Evolutionary conservation across 73 alveolate genomes (phyloP).

Genomic region (Paramecium octaurelia): DNA sequence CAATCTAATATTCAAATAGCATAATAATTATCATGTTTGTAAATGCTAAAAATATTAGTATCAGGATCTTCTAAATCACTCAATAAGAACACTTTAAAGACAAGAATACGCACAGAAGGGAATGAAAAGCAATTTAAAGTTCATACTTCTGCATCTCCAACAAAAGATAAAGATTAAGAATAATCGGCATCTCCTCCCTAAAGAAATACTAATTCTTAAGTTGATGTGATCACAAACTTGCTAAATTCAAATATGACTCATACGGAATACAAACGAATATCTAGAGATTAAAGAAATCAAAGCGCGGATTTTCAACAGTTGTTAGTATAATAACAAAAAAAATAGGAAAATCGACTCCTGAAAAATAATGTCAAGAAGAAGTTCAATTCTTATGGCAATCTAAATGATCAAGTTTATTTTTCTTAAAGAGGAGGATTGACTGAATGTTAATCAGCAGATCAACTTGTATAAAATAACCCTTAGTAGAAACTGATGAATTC

Average conservation of each 20-base stretch:
- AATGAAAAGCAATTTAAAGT: not conserved
- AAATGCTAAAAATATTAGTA: not conserved
- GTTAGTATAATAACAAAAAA: not conserved
- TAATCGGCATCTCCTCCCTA: not conserved
- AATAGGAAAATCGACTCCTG: not conserved
- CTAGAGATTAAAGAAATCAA: constrained; percentile 4
- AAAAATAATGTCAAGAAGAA: not conserved
- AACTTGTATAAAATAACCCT: not conserved
- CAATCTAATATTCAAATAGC: not conserved
- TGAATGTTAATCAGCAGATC: not conserved
- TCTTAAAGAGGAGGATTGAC: not conserved
- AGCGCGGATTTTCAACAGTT: constrained; percentile 11
- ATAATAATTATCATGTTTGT: not conserved
- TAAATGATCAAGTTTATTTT: not conserved
- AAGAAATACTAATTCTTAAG: not conserved
- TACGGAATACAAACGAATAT: not conserved
- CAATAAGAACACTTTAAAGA: not conserved
- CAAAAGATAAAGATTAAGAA: not conserved
- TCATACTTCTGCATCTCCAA: not conserved
- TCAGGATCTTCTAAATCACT: not conserved
- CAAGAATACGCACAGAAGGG: not conserved
- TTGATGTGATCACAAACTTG: not conserved
- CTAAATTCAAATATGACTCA: not conserved
- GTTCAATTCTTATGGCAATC: not conserved
- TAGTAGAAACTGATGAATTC: not conserved